phyloP scores from a whole-genome alignment of 164 flowering plant genomes.

The Magnolia kwangsiensis region DNA sequence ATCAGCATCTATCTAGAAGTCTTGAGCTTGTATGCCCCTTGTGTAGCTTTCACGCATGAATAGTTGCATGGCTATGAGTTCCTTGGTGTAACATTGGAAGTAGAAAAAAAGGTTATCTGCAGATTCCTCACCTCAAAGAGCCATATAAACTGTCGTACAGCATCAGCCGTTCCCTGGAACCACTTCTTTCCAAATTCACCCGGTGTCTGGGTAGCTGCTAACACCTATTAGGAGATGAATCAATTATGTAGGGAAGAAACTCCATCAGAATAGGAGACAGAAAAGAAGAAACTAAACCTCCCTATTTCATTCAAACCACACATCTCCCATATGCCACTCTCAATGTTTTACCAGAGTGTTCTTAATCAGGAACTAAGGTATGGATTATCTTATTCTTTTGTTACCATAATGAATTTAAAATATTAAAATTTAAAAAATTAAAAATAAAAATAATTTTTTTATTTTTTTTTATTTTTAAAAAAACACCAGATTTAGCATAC shows the following conservation, averaged over 20 bases:
- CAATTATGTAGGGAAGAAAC: background rate
- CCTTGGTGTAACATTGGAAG: background rate
- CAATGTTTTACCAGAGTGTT: background rate
- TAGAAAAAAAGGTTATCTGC: background rate
- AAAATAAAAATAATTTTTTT: too few relatives aligned
- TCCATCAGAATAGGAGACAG: background rate
- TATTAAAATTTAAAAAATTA: background rate
- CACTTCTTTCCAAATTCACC: conserved; percentile 82
- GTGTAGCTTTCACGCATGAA: too few relatives aligned
- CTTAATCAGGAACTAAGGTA: background rate
- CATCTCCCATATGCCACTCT: background rate
- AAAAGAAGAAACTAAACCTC: background rate
- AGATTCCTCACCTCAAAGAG: conserved; percentile 57
- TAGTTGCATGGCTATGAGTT: too few relatives aligned
- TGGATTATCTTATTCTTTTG: background rate
- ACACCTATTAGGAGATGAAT: conserved; percentile 38
- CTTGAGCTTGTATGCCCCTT: too few relatives aligned
- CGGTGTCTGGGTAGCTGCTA: conserved; percentile 92
- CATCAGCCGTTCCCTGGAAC: conserved; percentile 31
- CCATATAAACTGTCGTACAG: conserved; percentile 51
- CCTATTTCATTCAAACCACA: background rate
- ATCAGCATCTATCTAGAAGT: background rate
- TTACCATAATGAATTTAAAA: background rate
- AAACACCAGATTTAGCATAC: conserved; percentile 27
- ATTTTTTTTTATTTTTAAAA: too few relatives aligned